phyloP scores from a whole-genome alignment of 345 rosid genomes.

The Carallia brachiata region DNA sequence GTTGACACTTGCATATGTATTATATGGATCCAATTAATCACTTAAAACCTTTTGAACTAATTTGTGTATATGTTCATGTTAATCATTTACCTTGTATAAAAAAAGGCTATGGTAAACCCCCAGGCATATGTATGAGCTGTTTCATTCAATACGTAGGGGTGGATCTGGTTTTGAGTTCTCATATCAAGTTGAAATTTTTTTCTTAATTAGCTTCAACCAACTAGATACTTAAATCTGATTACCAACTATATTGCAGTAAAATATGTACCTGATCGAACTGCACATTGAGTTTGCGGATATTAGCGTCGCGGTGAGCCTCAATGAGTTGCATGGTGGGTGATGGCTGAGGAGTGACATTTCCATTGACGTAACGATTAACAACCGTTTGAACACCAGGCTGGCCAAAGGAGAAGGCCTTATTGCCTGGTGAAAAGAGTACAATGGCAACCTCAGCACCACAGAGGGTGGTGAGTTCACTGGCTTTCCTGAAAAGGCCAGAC shows the following conservation, averaged over 20 bases:
- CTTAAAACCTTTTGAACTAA: too few relatives aligned
- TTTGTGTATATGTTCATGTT: too few relatives aligned
- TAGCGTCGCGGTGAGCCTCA: slow-evolving; percentile 44
- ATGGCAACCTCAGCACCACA: slow-evolving; percentile 24
- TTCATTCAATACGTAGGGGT: too few relatives aligned
- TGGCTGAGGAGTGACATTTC: slow-evolving; percentile 13
- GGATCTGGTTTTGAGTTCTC: too few relatives aligned
- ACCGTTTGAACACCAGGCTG: slow-evolving; percentile 17
- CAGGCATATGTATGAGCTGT: too few relatives aligned
- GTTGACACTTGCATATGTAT: too few relatives aligned
- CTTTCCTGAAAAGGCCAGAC: slow-evolving; percentile 27
- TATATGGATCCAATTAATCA: too few relatives aligned
- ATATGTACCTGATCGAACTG: slow-evolving; percentile 21
- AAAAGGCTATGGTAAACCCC: too few relatives aligned
- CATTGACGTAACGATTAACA: slow-evolving; percentile 24
- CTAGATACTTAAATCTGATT: not conserved
- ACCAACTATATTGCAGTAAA: not conserved
- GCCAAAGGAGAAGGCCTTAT: slow-evolving; percentile 30
- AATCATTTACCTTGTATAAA: too few relatives aligned
- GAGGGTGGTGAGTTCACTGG: slow-evolving; percentile 26
- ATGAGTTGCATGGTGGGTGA: slow-evolving; percentile 37
- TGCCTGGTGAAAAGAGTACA: slow-evolving; percentile 26
- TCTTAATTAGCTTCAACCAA: too few relatives aligned
- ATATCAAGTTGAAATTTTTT: too few relatives aligned
- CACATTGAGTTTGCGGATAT: slow-evolving; percentile 45